Conservation (phyloP, 2,329 filamentous ascomycete species). For the Verticillium albo-atrum region DNA sequence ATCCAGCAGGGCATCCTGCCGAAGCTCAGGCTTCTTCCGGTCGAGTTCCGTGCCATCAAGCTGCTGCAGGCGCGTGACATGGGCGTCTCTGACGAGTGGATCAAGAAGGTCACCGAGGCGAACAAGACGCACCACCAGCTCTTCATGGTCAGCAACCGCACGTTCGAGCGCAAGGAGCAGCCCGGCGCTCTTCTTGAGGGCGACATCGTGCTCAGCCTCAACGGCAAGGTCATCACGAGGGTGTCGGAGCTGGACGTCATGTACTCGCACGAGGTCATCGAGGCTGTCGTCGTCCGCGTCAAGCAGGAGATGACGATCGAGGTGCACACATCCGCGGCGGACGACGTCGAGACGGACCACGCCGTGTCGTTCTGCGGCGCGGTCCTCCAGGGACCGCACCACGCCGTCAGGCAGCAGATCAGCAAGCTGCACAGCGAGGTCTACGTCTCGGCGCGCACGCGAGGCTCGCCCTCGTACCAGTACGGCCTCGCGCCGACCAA, state of each 20-base stretch:
- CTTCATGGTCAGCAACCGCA: slow-evolving; percentile 96
- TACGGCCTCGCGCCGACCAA: slow-evolving; percentile 94
- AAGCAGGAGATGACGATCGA: slow-evolving; percentile 72
- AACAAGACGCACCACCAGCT: slow-evolving; percentile 93
- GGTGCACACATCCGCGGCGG: slow-evolving; percentile 80
- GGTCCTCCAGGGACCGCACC: slow-evolving; percentile 86
- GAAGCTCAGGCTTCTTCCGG: slow-evolving; percentile 82
- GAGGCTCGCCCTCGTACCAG: slow-evolving; percentile 80
- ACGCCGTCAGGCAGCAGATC: slow-evolving; percentile 95
- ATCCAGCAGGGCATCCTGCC: slow-evolving; percentile 78
- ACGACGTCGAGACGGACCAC: slow-evolving; percentile 87
- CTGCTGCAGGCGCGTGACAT: slow-evolving; percentile 97
- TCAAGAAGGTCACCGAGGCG: slow-evolving; percentile 79
- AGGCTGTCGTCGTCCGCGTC: slow-evolving; percentile 82
- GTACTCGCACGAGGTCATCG: slow-evolving; percentile 82
- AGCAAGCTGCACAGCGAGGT: slow-evolving; percentile 94
- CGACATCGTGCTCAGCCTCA: slow-evolving; percentile 87
- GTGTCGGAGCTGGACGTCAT: slow-evolving; percentile 93
- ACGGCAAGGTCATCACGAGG: slow-evolving; percentile 86
- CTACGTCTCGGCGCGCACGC: slow-evolving; percentile 83
- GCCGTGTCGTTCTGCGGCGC: slow-evolving; percentile 95
- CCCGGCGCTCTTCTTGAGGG: slow-evolving; percentile 71
- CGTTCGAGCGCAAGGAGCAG: slow-evolving; percentile 52
- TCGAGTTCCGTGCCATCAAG: slow-evolving; percentile 91
- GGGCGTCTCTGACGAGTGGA: slow-evolving; percentile 96